Base-by-base conservation (phyloP, 306 rosid species). In the Sicyos edulis region DNA sequence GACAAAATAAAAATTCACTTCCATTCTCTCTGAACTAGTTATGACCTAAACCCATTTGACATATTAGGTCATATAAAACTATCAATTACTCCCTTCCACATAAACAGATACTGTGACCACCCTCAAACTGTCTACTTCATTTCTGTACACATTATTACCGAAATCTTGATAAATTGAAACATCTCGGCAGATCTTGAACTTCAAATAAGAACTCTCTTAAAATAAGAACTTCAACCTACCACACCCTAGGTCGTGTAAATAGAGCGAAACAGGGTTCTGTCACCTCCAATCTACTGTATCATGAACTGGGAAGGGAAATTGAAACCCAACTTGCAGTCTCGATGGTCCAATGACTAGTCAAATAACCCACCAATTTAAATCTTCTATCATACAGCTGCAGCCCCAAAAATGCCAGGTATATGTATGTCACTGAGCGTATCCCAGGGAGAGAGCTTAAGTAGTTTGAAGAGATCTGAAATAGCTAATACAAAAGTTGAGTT, bases 381-480 rank as follows among this genome's bases (percentile, higher is more conserved):
- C 4, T 71, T 19, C 40, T 32, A 37, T 7, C 75, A 71, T 10
- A 71, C 7, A 67, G 21, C 68, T 7, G 63, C 12, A 6, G 63
- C 47, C 32, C 13, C 40, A 22, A 26, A 73, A 61, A 56, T 45
- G 78, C 78, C 82, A 80, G 42, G 75, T 26, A 80, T 49, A 73
- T 49, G 75, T 17, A 74, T 80, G 75, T 76, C 79, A 40, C 77
- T 29, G 57, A 67, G 77, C 70, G 78, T 71, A 82, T 74, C 83
- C 75, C 64, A 78, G 77, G 75, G 63, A 71, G 76, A 77, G 81
- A 75, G 78, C 69, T 45, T 19, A 74, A 75, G 76, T 79, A 78
- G 83, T 80, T 70, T 77, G 66, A 76, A 82, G 68, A 70, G 82
- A 78, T 76, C 80, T 57, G 82, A 81, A 72, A 76, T 68, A 76